phyloP scores from a whole-genome alignment of 495 filamentous ascomycete genomes.

The Podospora anserina region DNA sequence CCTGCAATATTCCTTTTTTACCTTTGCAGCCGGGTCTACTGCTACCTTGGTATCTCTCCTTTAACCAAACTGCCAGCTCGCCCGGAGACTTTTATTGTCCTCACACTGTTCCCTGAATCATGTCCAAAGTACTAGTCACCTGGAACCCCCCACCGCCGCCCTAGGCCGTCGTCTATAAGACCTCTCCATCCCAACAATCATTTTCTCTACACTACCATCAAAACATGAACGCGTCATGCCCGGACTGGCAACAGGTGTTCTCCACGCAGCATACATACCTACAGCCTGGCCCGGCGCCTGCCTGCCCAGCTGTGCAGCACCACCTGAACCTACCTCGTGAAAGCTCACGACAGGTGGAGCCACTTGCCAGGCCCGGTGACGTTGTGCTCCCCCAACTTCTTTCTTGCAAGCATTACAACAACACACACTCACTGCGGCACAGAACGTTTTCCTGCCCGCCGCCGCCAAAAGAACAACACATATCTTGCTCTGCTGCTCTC shows the following conservation, averaged over 20 bases:
- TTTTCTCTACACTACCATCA: neutral
- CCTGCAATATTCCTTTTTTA: neutral
- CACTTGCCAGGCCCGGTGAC: neutral
- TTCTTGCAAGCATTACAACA: neutral
- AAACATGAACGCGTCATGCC: neutral
- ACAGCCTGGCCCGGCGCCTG: no score
- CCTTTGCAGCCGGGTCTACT: neutral
- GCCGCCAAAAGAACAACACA: no score
- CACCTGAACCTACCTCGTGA: neutral
- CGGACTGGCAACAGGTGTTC: neutral
- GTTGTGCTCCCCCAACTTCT: neutral
- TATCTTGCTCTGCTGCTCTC: no score
- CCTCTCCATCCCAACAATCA: neutral
- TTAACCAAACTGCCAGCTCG: neutral
- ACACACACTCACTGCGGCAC: neutral
- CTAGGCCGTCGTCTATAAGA: neutral
- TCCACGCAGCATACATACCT: no score
- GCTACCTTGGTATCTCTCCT: neutral
- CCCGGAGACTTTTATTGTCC: neutral
- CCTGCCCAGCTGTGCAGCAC: neutral
- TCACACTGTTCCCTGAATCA: neutral
- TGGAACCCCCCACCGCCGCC: neutral
- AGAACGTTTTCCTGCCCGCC: neutral
- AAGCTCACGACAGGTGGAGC: neutral
- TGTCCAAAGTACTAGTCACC: neutral